A percentile compares a stretch with the other conserved stretches of the same genome.
Conservation (phyloP, 768 basidiomycete genomes). For the Mycena belliarum region DNA sequence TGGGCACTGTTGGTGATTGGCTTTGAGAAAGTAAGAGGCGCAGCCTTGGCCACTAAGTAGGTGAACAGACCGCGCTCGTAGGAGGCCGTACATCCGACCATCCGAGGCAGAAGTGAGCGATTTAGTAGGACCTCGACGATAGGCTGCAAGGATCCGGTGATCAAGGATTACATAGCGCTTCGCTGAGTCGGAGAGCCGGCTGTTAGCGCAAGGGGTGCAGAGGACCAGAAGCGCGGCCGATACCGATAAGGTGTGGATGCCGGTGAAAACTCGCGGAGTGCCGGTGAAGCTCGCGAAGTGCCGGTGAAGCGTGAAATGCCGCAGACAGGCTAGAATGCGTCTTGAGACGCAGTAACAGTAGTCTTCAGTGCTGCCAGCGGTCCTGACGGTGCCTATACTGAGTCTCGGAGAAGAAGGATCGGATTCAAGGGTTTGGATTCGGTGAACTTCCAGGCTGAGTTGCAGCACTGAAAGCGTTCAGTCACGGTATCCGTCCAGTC, state of each 20-base stretch:
- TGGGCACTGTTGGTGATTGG: slow-evolving; percentile 1
- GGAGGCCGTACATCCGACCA: slow-evolving; percentile 5
- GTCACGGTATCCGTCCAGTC: no score
- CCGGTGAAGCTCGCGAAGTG: no score
- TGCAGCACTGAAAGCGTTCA: no score
- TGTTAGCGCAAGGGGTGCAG: neutral
- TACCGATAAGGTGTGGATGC: neutral
- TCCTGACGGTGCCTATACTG: no score
- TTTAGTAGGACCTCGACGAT: no score
- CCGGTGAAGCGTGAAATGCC: no score
- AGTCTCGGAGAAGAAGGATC: neutral
- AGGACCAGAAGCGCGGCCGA: neutral
- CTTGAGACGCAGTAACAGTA: neutral
- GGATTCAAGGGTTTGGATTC: no score
- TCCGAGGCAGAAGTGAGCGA: slow-evolving; percentile 9
- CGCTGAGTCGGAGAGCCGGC: neutral
- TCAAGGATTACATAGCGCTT: slow-evolving; percentile 5
- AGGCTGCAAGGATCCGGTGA: neutral
- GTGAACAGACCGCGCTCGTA: neutral
- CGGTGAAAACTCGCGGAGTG: neutral
- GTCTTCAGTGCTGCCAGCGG: neutral
- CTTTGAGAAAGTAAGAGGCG: slow-evolving; percentile 15
- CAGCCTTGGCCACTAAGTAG: neutral
- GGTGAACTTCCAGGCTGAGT: no score
- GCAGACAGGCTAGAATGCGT: neutral